Evolutionary conservation across 2,329 filamentous ascomycete genomes (phyloP).

Genomic region (Plectosphaerella sp.): DNA sequence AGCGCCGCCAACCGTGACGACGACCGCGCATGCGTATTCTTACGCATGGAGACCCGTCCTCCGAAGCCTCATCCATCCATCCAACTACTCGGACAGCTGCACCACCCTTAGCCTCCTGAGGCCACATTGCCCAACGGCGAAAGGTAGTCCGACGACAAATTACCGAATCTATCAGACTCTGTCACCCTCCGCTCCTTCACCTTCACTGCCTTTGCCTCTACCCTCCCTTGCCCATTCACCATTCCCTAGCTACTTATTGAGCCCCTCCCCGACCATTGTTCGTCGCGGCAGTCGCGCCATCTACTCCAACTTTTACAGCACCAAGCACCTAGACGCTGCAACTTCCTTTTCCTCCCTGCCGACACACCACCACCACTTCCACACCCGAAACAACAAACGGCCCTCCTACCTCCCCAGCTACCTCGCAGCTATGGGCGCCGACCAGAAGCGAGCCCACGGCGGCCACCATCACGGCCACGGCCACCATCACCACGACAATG

Average conservation of each 20-base stretch:
- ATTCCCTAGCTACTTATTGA: background rate
- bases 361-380: background rate
- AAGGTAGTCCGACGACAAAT: background rate
- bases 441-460: constrained; percentile 39
- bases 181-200: background rate
- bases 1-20: background rate
- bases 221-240: background rate
- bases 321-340: background rate
- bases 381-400: background rate
- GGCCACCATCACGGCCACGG: constrained; percentile 46
- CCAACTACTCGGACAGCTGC: background rate
- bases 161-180: background rate
- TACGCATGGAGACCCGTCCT: constrained; percentile 5
- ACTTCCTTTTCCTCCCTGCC: background rate
- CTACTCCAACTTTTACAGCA: background rate
- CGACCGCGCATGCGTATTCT: constrained; percentile 1
- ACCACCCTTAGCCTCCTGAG: background rate
- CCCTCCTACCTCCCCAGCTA: constrained; percentile 5
- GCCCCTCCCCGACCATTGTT: background rate
- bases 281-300: background rate
- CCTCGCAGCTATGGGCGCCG: constrained; percentile 20
- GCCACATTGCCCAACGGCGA: constrained; percentile 1
- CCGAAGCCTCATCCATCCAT: constrained; percentile 3
- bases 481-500: constrained; percentile 81
- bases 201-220: background rate